Evolutionary conservation across 495 filamentous ascomycete genomes (phyloP).

Genomic region (Lasiosphaeris hirsuta): DNA sequence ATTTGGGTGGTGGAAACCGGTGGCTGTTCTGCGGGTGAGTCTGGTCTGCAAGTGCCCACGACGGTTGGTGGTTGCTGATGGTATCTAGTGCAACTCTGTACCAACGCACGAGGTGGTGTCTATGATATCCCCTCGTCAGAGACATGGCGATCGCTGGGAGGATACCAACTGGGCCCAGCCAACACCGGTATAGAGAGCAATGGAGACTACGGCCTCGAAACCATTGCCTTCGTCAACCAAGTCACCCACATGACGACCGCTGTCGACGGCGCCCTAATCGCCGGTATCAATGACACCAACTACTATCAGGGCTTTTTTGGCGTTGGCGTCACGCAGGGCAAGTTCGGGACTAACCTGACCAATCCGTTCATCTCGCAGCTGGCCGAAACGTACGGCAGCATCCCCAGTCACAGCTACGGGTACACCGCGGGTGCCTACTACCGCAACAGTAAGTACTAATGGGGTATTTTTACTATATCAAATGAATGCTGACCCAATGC

Average conservation of each 20-base stretch:
- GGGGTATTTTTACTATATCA: neutral
- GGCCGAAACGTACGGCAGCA: conserved; percentile 46
- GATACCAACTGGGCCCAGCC: conserved; percentile 53
- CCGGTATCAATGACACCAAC: conserved; percentile 51
- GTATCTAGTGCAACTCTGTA: conserved; percentile 38
- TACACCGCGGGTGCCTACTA: conserved; percentile 67
- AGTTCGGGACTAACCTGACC: conserved; percentile 36
- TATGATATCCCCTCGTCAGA: conserved; percentile 50
- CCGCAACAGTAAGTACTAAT: conserved; percentile 35
- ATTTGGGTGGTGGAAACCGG: conserved; percentile 53
- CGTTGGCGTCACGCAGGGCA: conserved; percentile 46
- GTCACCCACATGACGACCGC: conserved; percentile 38
- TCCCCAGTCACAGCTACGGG: conserved; percentile 62
- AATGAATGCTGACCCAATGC: conserved; percentile 23
- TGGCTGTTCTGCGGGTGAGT: conserved; percentile 46
- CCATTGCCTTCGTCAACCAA: conserved; percentile 43
- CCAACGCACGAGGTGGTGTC: conserved; percentile 48
- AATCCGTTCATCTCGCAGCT: conserved; percentile 40
- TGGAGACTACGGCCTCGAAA: conserved; percentile 61
- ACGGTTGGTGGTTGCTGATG: conserved; percentile 27
- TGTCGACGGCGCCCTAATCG: conserved; percentile 48
- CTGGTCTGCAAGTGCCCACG: conserved; percentile 20
- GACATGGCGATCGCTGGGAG: conserved; percentile 54
- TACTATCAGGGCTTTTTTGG: conserved; percentile 60
- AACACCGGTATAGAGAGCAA: conserved; percentile 50